Percentiles rank a stretch among this genome's conserved stretches.
Conservation (phyloP, 1,284 basidiomycete genomes). For the Ustilago curta region DNA sequence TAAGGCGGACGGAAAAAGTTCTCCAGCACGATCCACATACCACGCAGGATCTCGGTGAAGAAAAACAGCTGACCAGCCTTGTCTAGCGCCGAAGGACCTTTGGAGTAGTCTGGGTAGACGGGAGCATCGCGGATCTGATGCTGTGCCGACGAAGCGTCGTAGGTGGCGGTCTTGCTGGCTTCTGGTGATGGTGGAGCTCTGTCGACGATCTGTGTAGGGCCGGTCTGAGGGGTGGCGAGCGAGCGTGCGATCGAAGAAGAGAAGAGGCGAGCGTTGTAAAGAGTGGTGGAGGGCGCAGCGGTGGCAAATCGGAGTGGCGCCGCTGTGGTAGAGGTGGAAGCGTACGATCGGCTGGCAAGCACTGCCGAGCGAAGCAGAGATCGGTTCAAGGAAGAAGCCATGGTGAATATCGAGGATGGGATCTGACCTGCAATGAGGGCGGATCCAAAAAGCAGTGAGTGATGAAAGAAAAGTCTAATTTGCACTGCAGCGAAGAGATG, state of each 20-base stretch:
- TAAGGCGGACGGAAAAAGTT: constrained; percentile 97
- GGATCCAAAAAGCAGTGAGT: not conserved
- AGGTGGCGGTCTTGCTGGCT: constrained; percentile 39
- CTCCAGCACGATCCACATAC: constrained; percentile 99
- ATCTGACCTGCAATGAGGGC: not conserved
- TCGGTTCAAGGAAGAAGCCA: constrained; percentile 49
- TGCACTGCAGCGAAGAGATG: too few relatives aligned
- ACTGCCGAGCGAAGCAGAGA: constrained; percentile 49
- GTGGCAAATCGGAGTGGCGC: constrained; percentile 40
- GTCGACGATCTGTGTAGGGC: constrained; percentile 36
- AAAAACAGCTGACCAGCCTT: constrained; percentile 97
- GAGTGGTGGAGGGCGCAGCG: constrained; percentile 30
- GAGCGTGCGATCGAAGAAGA: constrained; percentile 42
- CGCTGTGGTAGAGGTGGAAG: constrained; percentile 30
- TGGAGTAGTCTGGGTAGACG: constrained; percentile 70
- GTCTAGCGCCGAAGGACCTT: constrained; percentile 78
- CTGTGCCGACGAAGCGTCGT: constrained; percentile 37
- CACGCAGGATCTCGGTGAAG: constrained; percentile 97
- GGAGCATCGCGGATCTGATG: constrained; percentile 25
- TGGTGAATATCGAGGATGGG: constrained; percentile 10
- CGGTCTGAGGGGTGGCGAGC: constrained; percentile 51
- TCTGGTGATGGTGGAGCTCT: constrained; percentile 35
- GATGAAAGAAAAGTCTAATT: constrained; percentile 1
- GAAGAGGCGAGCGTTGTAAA: constrained; percentile 44
- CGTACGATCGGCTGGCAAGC: constrained; percentile 45